These are phyloP conservation scores for Calonectria naviculata DNA, from an alignment of 2,329 filamentous ascomycete species.

Conservation along the genomic window DNA sequence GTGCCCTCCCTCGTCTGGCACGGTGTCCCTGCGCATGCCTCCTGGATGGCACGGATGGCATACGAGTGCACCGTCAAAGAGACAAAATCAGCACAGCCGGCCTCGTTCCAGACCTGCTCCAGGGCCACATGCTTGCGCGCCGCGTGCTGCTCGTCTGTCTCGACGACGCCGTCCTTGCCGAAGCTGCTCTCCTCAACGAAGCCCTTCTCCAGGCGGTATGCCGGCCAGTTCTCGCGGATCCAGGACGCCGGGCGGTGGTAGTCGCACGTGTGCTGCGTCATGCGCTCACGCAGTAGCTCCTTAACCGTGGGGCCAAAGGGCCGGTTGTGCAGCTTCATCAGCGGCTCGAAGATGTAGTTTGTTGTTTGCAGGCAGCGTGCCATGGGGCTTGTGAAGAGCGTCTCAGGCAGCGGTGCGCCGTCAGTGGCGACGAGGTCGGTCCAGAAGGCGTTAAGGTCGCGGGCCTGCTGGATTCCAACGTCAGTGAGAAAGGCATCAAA, in stretches of 20 bases:
- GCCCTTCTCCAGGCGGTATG: slow-evolving; percentile 62
- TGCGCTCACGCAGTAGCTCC: slow-evolving; percentile 68
- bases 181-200: slow-evolving; percentile 67
- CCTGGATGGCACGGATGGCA: slow-evolving; percentile 55
- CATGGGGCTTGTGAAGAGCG: slow-evolving; percentile 68
- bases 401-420: slow-evolving; percentile 63
- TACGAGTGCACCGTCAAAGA: slow-evolving; percentile 63
- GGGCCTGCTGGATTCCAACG: slow-evolving; percentile 64
- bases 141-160: slow-evolving; percentile 61
- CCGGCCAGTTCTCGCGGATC: slow-evolving; percentile 62
- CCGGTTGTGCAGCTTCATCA: slow-evolving; percentile 48
- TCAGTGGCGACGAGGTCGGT: slow-evolving; percentile 52
- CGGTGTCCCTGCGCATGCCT: slow-evolving; percentile 55
- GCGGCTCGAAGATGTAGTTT: slow-evolving; percentile 58
- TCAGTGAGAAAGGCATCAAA: slow-evolving; percentile 61
- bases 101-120: slow-evolving; percentile 57
- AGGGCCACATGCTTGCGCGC: slow-evolving; percentile 54
- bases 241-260: slow-evolving; percentile 59
- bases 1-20: slow-evolving; percentile 61
- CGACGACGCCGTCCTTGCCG: slow-evolving; percentile 59
- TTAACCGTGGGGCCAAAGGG: slow-evolving; percentile 65
- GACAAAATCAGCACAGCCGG: slow-evolving; percentile 52
- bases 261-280: slow-evolving; percentile 72
- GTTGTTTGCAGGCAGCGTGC: slow-evolving; percentile 69
- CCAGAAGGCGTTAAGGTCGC: slow-evolving; percentile 64